Conservation (phyloP, 2,329 filamentous ascomycete species). For the Verticillium isaacii region DNA sequence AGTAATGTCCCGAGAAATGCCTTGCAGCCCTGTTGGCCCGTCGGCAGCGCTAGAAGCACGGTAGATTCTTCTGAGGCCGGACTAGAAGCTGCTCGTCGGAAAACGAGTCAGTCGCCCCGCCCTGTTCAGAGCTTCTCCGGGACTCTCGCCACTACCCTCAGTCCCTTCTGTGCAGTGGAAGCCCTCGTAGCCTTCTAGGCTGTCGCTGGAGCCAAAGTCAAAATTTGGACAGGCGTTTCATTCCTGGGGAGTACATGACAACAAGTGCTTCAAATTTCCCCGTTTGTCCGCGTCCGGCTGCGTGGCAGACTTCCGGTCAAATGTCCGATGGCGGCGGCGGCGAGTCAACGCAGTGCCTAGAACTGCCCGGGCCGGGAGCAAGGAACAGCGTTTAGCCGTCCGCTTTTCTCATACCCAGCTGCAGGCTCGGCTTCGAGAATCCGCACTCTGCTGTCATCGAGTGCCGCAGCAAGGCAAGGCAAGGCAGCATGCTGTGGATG, state of each 20-base stretch:
- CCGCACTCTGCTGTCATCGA: background rate
- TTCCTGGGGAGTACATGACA: background rate
- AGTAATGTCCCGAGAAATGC: background rate
- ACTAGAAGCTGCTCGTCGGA: background rate
- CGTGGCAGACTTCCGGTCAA: background rate
- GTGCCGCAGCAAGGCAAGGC: background rate
- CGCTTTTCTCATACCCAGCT: background rate
- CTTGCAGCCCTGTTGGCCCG: background rate
- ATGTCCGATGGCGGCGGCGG: background rate
- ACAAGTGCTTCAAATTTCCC: background rate
- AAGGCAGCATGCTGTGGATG: background rate
- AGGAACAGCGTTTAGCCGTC: background rate
- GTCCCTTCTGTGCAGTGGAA: background rate
- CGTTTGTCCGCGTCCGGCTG: background rate
- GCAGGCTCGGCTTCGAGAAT: background rate
- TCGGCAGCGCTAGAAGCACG: background rate
- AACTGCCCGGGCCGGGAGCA: too few relatives aligned
- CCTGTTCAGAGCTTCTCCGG: background rate
- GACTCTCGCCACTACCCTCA: background rate
- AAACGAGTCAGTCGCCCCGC: background rate
- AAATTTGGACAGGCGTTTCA: background rate
- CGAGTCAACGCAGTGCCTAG: background rate
- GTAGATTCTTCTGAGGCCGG: background rate
- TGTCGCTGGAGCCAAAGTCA: background rate
- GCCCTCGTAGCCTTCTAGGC: background rate